Conservation (phyloP, 306 rosid genomes). For the Astragalus glycyphyllos region DNA sequence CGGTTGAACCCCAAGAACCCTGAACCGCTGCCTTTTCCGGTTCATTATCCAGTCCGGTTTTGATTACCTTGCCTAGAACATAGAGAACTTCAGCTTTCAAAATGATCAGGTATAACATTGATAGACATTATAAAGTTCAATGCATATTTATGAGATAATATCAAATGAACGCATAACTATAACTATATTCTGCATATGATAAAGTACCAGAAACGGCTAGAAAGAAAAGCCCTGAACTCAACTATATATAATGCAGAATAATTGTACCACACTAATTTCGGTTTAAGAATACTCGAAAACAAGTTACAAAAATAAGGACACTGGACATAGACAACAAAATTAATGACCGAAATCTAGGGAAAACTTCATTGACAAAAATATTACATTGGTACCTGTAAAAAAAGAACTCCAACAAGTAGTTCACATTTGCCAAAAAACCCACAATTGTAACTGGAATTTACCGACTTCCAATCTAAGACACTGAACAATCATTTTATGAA, state of each 20-base stretch:
- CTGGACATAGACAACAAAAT: background rate
- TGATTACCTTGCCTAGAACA: too few species aligned
- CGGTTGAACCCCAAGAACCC: too few species aligned
- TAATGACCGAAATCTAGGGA: constrained; percentile 25
- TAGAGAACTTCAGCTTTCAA: too few species aligned
- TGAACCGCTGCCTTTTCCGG: too few species aligned
- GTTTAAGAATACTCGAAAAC: constrained; percentile 26
- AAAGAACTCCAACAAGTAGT: constrained; percentile 42
- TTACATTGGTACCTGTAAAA: constrained; percentile 40
- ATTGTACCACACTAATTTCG: constrained; percentile 21
- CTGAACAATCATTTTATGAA: constrained; percentile 43
- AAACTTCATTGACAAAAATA: constrained; percentile 28
- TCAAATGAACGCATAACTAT: too few species aligned
- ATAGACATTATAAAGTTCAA: background rate
- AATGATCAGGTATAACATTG: background rate
- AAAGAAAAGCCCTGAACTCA: background rate
- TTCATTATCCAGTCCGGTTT: too few species aligned
- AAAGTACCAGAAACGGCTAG: background rate
- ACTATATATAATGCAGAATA: constrained; percentile 23
- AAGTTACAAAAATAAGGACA: constrained; percentile 8
- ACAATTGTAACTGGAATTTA: constrained; percentile 26
- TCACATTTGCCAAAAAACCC: constrained; percentile 55
- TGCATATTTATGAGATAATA: background rate
- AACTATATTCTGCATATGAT: too few species aligned
- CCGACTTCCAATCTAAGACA: constrained; percentile 50